Percentiles rank a stretch among this genome's conserved stretches.
Conservation (phyloP, 2,329 filamentous ascomycete species). For the Arthrobotrys entomopaga region DNA sequence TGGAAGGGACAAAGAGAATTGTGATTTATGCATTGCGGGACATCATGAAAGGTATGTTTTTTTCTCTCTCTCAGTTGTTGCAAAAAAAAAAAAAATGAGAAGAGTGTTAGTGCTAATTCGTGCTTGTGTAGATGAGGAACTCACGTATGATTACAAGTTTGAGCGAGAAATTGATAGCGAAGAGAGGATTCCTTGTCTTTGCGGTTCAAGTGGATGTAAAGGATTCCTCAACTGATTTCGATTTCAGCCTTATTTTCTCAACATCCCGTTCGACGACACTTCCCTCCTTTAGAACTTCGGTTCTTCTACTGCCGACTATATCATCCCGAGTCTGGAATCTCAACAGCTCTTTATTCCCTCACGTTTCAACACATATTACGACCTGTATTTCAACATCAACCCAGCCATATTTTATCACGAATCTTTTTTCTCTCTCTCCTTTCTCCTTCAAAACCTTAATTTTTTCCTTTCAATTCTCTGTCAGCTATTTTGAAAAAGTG, state of each 20-base stretch:
- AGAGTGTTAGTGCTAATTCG: constrained; percentile 23
- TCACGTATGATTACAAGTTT: constrained; percentile 99
- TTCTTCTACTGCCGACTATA: not conserved
- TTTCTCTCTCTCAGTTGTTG: too few relatives aligned
- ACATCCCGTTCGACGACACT: not conserved
- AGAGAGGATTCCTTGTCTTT: constrained; percentile 96
- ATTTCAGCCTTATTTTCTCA: not conserved
- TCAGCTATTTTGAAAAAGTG: constrained; percentile 26
- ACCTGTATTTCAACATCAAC: constrained; percentile 51
- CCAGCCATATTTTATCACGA: constrained; percentile 13
- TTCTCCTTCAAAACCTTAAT: constrained; percentile 10
- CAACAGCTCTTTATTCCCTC: not conserved
- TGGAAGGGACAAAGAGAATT: constrained; percentile 96
- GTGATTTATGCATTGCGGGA: constrained; percentile 98
- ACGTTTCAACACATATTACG: constrained; percentile 43
- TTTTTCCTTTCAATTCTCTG: not conserved
- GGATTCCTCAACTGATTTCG: constrained; percentile 87
- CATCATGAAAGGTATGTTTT: constrained; percentile 85
- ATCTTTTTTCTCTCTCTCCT: constrained; percentile 11
- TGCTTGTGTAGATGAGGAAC: constrained; percentile 81
- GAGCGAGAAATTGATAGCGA: constrained; percentile 94
- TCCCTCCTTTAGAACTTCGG: not conserved
- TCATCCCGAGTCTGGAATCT: not conserved
- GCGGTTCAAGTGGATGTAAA: constrained; percentile 95
- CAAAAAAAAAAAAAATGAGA: not conserved